phyloP scores from a whole-genome alignment of 352 stramenopile species.

The Pythium utonaiense region DNA sequence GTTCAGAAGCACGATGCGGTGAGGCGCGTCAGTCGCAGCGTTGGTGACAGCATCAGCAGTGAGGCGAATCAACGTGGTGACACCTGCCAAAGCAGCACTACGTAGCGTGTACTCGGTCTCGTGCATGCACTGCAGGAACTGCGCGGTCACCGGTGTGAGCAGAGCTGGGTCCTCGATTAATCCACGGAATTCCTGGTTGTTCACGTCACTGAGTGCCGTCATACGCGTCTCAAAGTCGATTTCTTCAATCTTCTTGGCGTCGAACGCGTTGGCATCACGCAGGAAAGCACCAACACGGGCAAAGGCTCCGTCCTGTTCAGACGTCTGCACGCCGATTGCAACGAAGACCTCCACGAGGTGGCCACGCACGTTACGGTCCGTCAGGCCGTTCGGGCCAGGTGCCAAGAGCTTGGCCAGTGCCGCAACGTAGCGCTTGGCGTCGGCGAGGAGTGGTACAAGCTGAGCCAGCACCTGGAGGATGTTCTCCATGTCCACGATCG shows the following conservation, averaged over 20 bases:
- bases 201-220: constrained; percentile 66
- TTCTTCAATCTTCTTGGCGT: constrained; percentile 78
- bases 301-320: constrained; percentile 28
- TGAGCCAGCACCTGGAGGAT: constrained; percentile 68
- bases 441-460: constrained; percentile 70
- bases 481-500: constrained; percentile 73
- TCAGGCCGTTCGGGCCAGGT: constrained; percentile 70
- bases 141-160: constrained; percentile 71
- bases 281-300: constrained; percentile 44
- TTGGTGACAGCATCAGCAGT: constrained; percentile 30
- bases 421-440: constrained; percentile 72
- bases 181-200: constrained; percentile 53
- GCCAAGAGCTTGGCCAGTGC: constrained; percentile 75
- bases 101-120: constrained; percentile 83
- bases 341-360: constrained; percentile 72
- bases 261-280: constrained; percentile 68
- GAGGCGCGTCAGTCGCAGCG: constrained; percentile 3
- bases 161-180: constrained; percentile 57
- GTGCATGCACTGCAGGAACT: constrained; percentile 83
- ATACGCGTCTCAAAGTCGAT: constrained; percentile 82
- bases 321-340: constrained; percentile 46
- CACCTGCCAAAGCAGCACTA: constrained; percentile 52
- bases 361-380: constrained; percentile 47
- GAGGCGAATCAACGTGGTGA: constrained; percentile 55
- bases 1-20: constrained; percentile 44